These are phyloP conservation scores for Cornus controversa DNA, from an alignment of 148 eudicot species.

Conservation along the genomic window DNA sequence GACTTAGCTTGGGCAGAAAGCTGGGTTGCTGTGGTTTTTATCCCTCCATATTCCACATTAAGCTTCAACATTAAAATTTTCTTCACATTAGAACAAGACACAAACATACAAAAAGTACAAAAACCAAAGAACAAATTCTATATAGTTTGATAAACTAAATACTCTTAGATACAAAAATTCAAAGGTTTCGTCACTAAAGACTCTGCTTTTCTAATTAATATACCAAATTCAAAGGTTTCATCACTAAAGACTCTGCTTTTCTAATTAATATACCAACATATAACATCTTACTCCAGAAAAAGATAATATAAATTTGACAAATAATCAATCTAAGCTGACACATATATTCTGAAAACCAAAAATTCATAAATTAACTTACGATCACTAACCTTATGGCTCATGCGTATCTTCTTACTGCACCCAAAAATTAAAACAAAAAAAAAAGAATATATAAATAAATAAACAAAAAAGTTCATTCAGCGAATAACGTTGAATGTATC, in stretches of 20 bases:
- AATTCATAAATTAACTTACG: background rate
- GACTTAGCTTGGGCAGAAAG: slow-evolving; percentile 34
- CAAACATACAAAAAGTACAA: background rate
- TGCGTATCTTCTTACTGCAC: slow-evolving; percentile 86
- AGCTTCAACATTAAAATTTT: slow-evolving; percentile 37
- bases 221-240: background rate
- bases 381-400: slow-evolving; percentile 74
- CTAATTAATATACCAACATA: background rate
- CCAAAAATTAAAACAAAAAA: background rate
- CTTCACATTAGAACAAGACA: slow-evolving; percentile 1
- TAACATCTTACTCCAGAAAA: background rate
- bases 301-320: background rate
- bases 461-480: background rate
- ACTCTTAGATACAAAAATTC: background rate
- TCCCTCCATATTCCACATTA: slow-evolving; percentile 66
- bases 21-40: slow-evolving; percentile 32
- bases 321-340: background rate
- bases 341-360: background rate
- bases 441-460: background rate
- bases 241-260: background rate
- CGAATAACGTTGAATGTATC: background rate
- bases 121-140: no score
- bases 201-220: background rate
- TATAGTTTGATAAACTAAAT: no score
- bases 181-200: background rate